A percentile compares a stretch with the other conserved stretches of the same genome.
These are phyloP conservation scores for Ottelia alismoides DNA, from an alignment of 106 monocot species.

Conservation along the genomic window DNA sequence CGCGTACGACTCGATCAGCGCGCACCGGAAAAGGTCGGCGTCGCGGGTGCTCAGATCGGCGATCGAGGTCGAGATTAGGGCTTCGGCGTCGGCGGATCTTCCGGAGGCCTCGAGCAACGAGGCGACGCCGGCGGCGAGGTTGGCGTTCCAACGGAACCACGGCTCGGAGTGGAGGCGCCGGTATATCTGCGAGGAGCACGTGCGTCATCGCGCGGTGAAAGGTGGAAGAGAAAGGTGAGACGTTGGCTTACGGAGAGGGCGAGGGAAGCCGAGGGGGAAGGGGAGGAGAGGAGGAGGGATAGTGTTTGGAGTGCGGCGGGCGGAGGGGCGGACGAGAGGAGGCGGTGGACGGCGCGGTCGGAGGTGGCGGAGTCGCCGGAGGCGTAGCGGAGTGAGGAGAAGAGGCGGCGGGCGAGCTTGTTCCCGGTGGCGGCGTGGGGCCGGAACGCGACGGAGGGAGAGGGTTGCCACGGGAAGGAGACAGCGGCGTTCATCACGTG, in stretches of 20 bases:
- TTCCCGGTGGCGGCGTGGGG: neutral
- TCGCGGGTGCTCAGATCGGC: slow-evolving; percentile 23
- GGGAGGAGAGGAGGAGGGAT: slow-evolving; percentile 38
- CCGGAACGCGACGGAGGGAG: too few species aligned
- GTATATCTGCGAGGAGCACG: slow-evolving; percentile 28
- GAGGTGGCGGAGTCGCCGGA: slow-evolving; percentile 25
- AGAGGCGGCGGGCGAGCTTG: slow-evolving; percentile 39
- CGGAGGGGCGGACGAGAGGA: slow-evolving; percentile 55
- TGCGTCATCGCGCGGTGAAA: neutral
- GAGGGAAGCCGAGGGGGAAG: slow-evolving; percentile 24
- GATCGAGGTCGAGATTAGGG: slow-evolving; percentile 32
- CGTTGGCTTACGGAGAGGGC: slow-evolving; percentile 23
- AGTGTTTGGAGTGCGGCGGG: slow-evolving; percentile 52
- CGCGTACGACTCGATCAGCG: slow-evolving; percentile 55
- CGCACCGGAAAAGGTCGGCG: slow-evolving; percentile 45
- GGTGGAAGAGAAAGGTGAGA: too few species aligned
- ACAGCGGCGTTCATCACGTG: too few species aligned
- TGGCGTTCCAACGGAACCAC: slow-evolving; percentile 76
- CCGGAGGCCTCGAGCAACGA: slow-evolving; percentile 41
- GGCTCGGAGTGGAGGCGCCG: slow-evolving; percentile 19
- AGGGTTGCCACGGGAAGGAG: too few species aligned
- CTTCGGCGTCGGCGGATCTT: slow-evolving; percentile 22
- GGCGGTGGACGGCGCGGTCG: slow-evolving; percentile 41
- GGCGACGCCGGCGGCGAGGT: slow-evolving; percentile 36
- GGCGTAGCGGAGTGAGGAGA: slow-evolving; percentile 35